Evolutionary conservation across 768 basidiomycete genomes (phyloP).

Genomic region (Coprinopsis sp.): DNA sequence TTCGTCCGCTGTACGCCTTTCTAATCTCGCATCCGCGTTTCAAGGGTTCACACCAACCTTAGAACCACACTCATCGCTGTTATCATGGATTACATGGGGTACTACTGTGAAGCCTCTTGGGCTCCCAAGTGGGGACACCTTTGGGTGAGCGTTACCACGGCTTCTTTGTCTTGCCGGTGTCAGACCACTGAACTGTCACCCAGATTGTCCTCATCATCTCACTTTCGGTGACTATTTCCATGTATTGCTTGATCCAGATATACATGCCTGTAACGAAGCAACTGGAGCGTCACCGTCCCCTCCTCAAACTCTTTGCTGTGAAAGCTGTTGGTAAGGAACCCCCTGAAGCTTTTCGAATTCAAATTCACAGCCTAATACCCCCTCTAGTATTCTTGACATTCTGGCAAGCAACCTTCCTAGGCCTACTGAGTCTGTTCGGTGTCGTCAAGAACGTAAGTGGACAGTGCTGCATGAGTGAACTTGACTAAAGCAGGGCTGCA

Average conservation of each 20-base stretch:
- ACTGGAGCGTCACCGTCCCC: constrained; percentile 54
- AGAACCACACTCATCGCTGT: constrained; percentile 60
- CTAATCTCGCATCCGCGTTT: neutral
- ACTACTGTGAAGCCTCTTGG: constrained; percentile 76
- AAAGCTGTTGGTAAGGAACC: constrained; percentile 57
- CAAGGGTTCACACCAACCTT: neutral
- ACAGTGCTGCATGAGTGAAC: neutral
- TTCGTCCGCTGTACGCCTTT: constrained; percentile 48
- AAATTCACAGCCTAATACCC: constrained; percentile 1
- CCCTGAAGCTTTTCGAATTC: neutral
- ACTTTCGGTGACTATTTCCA: constrained; percentile 67
- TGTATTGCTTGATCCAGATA: constrained; percentile 75
- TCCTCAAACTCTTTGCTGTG: constrained; percentile 65
- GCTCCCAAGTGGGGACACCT: constrained; percentile 63
- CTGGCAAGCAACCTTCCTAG: constrained; percentile 67
- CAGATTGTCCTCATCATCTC: constrained; percentile 61
- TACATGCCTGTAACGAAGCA: constrained; percentile 53
- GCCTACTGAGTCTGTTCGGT: constrained; percentile 50
- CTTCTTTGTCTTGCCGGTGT: neutral
- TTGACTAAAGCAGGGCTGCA: constrained; percentile 14
- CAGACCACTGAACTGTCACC: neutral
- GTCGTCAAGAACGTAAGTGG: constrained; percentile 57
- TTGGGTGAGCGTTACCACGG: constrained; percentile 45
- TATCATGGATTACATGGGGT: constrained; percentile 53
- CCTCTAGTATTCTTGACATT: constrained; percentile 64